Conservation (phyloP, 148 eudicot genomes). For the Rhododendron ferrugineum region DNA sequence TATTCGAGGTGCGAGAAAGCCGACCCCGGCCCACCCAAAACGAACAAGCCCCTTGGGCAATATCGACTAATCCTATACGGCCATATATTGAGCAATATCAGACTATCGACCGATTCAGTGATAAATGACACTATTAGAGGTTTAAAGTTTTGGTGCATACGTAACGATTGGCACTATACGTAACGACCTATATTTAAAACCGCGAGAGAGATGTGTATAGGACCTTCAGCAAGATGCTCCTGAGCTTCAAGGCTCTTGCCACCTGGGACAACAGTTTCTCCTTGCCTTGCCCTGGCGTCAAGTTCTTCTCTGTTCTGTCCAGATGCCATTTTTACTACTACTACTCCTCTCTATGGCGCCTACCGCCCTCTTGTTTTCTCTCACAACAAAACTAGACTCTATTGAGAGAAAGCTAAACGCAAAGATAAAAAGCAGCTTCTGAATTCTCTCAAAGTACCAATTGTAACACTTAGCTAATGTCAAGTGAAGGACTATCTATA, state of each 20-base stretch:
- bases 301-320: conserved; percentile 15
- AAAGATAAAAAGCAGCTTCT: background rate
- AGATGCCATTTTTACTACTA: conserved; percentile 9
- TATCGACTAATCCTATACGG: too few species aligned
- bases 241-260: conserved; percentile 35
- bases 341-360: background rate
- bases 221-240: conserved; percentile 34
- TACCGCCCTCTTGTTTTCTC: too few species aligned
- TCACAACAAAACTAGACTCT: background rate
- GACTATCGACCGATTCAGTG: background rate
- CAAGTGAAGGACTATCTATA: background rate
- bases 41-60: too few species aligned
- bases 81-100: background rate
- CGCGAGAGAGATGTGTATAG: background rate
- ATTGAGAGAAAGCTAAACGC: background rate
- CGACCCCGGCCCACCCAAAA: too few species aligned
- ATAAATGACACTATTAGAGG: background rate
- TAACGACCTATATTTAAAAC: background rate
- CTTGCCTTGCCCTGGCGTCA: conserved; percentile 24
- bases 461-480: background rate
- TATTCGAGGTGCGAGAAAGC: too few species aligned
- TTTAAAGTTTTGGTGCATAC: background rate
- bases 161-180: background rate
- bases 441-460: background rate
- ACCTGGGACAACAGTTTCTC: conserved; percentile 31